Evolutionary conservation across 1,284 basidiomycete species (phyloP).

Genomic region (Tremellales sp.): DNA sequence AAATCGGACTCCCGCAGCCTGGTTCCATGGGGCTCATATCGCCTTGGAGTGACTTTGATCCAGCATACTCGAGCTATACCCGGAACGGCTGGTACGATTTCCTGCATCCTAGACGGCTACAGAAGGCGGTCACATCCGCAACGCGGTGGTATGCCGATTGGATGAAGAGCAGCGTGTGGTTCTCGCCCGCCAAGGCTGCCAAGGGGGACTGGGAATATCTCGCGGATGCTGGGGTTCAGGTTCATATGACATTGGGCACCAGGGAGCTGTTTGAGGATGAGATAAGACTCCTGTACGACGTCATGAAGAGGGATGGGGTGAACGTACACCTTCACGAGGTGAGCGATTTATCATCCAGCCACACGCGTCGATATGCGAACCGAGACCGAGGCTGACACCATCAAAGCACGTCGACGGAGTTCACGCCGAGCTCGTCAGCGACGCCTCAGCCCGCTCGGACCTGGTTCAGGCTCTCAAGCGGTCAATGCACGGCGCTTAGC

Average conservation of each 20-base stretch:
- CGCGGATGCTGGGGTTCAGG: conserved; percentile 9
- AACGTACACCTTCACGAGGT: conserved; percentile 18
- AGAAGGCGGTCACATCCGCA: conserved; percentile 10
- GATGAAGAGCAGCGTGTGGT: conserved; percentile 8
- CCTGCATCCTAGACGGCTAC: conserved; percentile 8
- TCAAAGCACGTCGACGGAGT: not conserved
- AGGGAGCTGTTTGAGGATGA: conserved; percentile 36
- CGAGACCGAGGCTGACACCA: too few species aligned
- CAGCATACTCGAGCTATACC: conserved; percentile 15
- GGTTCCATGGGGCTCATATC: conserved; percentile 56
- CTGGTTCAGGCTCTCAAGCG: not conserved
- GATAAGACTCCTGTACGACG: conserved; percentile 19
- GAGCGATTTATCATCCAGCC: too few species aligned
- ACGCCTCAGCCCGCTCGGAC: not conserved
- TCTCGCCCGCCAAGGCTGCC: conserved; percentile 20
- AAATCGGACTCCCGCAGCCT: conserved; percentile 51
- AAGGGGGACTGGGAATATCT: conserved; percentile 19
- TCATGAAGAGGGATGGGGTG: conserved; percentile 33
- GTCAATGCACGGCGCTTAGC: too few species aligned
- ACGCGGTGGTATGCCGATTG: conserved; percentile 14
- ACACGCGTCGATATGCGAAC: not conserved
- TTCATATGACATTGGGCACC: conserved; percentile 35
- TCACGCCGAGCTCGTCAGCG: not conserved
- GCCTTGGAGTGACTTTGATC: conserved; percentile 56
- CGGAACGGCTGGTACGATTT: conserved; percentile 9